Percentiles rank a stretch among this genome's conserved stretches.
These are phyloP conservation scores for Diaporthe citrichinensis DNA, from an alignment of 2,329 filamentous ascomycete genomes.

Conservation along the genomic window DNA sequence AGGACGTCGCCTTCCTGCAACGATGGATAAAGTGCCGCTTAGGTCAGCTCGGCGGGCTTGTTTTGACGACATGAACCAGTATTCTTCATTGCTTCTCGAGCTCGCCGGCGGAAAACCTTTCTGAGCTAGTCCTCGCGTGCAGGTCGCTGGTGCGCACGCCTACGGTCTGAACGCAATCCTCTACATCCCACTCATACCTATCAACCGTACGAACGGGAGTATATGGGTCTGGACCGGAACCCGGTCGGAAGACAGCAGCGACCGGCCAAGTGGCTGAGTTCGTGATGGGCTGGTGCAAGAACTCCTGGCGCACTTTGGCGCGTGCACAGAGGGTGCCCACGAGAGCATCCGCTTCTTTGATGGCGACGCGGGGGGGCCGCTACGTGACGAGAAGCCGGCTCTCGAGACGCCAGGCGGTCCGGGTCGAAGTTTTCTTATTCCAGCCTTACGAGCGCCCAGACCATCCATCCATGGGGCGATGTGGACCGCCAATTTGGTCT, in stretches of 20 bases:
- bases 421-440: constrained; percentile 4
- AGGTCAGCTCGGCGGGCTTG: constrained; percentile 22
- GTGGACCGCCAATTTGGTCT: constrained; percentile 20
- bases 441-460: constrained; percentile 19
- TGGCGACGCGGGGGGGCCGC: neutral
- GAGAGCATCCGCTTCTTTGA: neutral
- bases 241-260: neutral
- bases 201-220: neutral
- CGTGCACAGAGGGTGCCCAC: neutral
- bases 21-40: constrained; percentile 14
- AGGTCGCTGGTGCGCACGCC: neutral
- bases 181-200: neutral
- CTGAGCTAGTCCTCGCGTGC: neutral
- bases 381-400: neutral
- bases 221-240: neutral
- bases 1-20: constrained; percentile 8
- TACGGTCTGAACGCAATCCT: neutral
- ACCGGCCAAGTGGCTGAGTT: constrained; percentile 13
- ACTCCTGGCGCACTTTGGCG: neutral
- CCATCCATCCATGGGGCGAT: neutral
- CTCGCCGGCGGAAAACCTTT: neutral
- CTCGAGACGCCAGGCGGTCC: constrained; percentile 21
- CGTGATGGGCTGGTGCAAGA: neutral
- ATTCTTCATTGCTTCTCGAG: neutral
- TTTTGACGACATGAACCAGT: constrained; percentile 22